These are phyloP conservation scores for Debaryomyces psychrophilus DNA, from an alignment of 1,139 yeast genomes.

Conservation along the genomic window DNA sequence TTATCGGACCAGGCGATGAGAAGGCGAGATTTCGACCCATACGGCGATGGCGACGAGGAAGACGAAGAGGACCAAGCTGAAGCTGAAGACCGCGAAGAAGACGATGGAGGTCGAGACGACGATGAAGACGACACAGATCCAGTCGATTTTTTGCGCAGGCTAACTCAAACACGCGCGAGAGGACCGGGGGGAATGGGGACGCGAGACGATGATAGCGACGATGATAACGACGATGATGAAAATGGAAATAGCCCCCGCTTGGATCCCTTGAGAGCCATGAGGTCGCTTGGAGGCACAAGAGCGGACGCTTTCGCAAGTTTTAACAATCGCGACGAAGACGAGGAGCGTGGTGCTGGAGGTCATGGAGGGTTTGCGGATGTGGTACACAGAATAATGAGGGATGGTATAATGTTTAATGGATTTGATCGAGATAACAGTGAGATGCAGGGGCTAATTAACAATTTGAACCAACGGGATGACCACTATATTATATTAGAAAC, in stretches of 20 bases:
- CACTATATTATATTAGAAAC: conserved; percentile 56
- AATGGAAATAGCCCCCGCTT: conserved; percentile 27
- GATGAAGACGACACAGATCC: conserved; percentile 29
- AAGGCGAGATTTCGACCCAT: conserved; percentile 13
- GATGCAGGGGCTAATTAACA: conserved; percentile 43
- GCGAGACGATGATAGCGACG: conserved; percentile 3
- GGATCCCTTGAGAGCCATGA: conserved; percentile 34
- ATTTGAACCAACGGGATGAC: conserved; percentile 49
- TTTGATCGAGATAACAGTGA: conserved; percentile 29
- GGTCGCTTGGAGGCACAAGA: conserved; percentile 22
- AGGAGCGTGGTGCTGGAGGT: conserved; percentile 10
- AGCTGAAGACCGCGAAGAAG: conserved; percentile 10
- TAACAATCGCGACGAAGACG: conserved; percentile 14
- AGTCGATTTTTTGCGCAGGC: conserved; percentile 28
- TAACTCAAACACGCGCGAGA: conserved; percentile 24
- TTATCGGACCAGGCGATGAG: conserved; percentile 27
- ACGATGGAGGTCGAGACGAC: conserved; percentile 18
- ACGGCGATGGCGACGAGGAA: conserved; percentile 11
- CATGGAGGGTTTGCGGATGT: conserved; percentile 37
- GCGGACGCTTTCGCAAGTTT: conserved; percentile 7
- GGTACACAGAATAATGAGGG: conserved; percentile 42
- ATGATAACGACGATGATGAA: conserved; percentile 18
- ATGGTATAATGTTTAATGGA: conserved; percentile 39
- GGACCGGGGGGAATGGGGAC: conserved; percentile 10
- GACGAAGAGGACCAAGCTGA: too few relatives aligned